Evolutionary conservation across 2,329 filamentous ascomycete genomes (phyloP).

Genomic region (Pseudomassariella vexata): DNA sequence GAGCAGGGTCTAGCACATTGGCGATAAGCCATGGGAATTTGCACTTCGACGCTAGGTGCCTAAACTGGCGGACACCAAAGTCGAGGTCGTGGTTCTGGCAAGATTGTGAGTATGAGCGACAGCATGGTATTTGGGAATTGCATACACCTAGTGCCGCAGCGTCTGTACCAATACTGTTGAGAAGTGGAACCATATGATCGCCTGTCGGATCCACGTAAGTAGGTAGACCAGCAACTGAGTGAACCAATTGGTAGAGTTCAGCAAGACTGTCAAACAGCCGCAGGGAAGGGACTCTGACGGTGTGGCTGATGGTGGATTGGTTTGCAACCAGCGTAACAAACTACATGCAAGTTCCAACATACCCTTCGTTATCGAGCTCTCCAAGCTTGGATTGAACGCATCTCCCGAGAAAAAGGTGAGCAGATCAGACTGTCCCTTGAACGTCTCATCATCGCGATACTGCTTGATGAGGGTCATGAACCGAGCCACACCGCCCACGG

Average conservation of each 20-base stretch:
- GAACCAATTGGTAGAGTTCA: too few relatives aligned
- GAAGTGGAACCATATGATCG: slow-evolving; percentile 79
- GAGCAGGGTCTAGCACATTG: slow-evolving; percentile 78
- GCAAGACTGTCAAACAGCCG: too few relatives aligned
- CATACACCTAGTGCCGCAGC: slow-evolving; percentile 77
- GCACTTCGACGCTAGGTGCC: slow-evolving; percentile 66
- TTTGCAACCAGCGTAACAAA: too few relatives aligned
- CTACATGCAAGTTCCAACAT: slow-evolving; percentile 16
- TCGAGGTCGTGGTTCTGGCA: slow-evolving; percentile 82
- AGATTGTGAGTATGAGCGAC: slow-evolving; percentile 9
- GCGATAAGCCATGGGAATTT: slow-evolving; percentile 85
- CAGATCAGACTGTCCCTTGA: slow-evolving; percentile 56
- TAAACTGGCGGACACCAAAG: slow-evolving; percentile 79
- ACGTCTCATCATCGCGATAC: slow-evolving; percentile 61
- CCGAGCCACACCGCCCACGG: slow-evolving; percentile 72
- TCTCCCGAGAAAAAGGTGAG: slow-evolving; percentile 86
- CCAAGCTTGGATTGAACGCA: slow-evolving; percentile 85
- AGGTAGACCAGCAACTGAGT: too few relatives aligned
- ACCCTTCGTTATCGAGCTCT: slow-evolving; percentile 86
- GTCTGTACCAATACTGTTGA: slow-evolving; percentile 73
- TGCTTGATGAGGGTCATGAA: slow-evolving; percentile 75
- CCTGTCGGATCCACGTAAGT: too few relatives aligned
- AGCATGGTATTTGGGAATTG: slow-evolving; percentile 14
- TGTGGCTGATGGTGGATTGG: too few relatives aligned
- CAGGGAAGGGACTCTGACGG: too few relatives aligned